These are phyloP conservation scores for Lecanosticta acicola DNA, from an alignment of 2,329 filamentous ascomycete genomes.

Conservation along the genomic window DNA sequence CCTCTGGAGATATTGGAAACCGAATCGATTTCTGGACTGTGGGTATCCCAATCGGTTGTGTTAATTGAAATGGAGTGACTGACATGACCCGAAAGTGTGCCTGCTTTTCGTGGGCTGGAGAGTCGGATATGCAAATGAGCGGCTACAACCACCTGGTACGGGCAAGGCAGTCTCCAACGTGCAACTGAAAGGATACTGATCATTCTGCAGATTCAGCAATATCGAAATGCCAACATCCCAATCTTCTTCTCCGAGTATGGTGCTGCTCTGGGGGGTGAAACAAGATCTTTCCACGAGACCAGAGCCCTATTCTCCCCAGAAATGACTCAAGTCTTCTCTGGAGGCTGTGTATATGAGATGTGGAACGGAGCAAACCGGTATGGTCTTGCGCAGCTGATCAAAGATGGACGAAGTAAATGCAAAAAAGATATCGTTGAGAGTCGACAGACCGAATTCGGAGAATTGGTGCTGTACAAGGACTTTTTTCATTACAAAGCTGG, in stretches of 20 bases:
- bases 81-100: neutral
- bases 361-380: conserved; percentile 5
- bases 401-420: neutral
- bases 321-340: conserved; percentile 14
- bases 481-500: conserved; percentile 16
- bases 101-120: neutral
- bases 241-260: conserved; percentile 13
- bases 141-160: neutral
- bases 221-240: conserved; percentile 6
- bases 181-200: neutral
- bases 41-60: conserved; percentile 1
- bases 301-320: conserved; percentile 6
- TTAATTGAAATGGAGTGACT: neutral
- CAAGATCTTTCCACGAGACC: conserved; percentile 9
- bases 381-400: conserved; percentile 3
- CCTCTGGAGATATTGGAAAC: neutral
- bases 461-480: conserved; percentile 14
- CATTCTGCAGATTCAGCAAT: conserved; percentile 1
- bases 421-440: conserved; percentile 4
- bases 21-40: conserved; percentile 11
- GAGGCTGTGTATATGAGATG: conserved; percentile 16
- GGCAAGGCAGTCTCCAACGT: neutral
- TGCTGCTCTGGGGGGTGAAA: neutral
- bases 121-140: neutral
- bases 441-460: conserved; percentile 10